These are phyloP conservation scores for Pascua sp. DNA, from an alignment of 1,284 basidiomycete genomes.

Conservation along the genomic window DNA sequence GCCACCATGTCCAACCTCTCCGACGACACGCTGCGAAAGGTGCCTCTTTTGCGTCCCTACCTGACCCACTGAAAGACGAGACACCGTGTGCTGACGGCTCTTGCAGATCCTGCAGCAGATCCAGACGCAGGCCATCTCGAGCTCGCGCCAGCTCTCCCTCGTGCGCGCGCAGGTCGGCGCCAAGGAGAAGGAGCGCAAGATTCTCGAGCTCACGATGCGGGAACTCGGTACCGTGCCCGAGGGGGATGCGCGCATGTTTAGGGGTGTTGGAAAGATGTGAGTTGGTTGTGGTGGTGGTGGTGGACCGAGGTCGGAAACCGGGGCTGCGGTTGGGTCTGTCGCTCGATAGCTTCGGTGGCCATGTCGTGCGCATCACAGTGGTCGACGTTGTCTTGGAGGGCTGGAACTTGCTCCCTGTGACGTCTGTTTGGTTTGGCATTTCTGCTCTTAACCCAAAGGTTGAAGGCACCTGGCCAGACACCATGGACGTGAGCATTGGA, in stretches of 20 bases:
- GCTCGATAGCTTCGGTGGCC: too few species aligned
- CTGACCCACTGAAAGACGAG: too few species aligned
- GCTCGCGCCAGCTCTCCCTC: constrained; percentile 68
- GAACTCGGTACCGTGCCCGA: constrained; percentile 43
- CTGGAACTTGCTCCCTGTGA: too few species aligned
- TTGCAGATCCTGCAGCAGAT: constrained; percentile 81
- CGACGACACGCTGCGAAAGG: constrained; percentile 82
- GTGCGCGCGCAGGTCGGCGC: constrained; percentile 67
- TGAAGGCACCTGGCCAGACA: too few species aligned
- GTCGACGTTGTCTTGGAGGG: too few species aligned
- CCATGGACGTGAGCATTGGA: too few species aligned
- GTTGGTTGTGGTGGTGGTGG: constrained; percentile 45
- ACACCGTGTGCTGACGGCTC: constrained; percentile 9
- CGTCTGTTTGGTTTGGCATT: too few species aligned
- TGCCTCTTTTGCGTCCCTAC: constrained; percentile 33
- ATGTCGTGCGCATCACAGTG: too few species aligned
- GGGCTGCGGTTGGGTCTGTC: too few species aligned
- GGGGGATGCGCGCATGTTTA: constrained; percentile 69
- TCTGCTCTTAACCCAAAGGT: too few species aligned
- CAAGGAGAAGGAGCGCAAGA: constrained; percentile 80
- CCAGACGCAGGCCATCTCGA: constrained; percentile 75
- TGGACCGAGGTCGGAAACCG: too few species aligned
- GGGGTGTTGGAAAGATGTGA: constrained; percentile 88
- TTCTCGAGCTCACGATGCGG: constrained; percentile 74
- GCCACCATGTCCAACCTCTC: constrained; percentile 66